A percentile compares a stretch with the other conserved stretches of the same genome.
These are phyloP conservation scores for Pyrenopolyporus hunteri DNA, from an alignment of 495 filamentous ascomycete species.

Conservation along the genomic window DNA sequence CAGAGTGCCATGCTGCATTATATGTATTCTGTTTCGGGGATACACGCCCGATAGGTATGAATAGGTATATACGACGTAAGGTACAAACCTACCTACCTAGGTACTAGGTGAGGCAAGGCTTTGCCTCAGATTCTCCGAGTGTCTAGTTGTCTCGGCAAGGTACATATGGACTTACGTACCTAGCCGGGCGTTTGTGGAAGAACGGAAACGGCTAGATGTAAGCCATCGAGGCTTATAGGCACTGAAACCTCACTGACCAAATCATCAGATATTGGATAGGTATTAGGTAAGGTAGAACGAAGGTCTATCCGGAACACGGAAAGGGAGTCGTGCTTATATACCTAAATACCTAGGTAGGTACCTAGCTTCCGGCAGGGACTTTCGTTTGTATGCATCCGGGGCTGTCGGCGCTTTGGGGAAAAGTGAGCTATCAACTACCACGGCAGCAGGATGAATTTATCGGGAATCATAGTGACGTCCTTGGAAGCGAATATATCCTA, in stretches of 20 bases:
- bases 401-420: background rate
- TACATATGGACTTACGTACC: no score
- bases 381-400: slow-evolving; percentile 7
- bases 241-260: no score
- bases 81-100: background rate
- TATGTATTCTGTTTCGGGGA: slow-evolving; percentile 3
- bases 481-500: background rate
- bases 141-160: no score
- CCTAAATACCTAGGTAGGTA: no score
- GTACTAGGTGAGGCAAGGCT: no score
- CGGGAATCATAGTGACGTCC: slow-evolving; percentile 21
- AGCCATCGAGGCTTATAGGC: no score
- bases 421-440: background rate
- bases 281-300: slow-evolving; percentile 3
- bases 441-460: background rate
- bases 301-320: no score
- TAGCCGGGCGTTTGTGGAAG: no score
- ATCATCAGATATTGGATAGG: no score
- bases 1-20: background rate
- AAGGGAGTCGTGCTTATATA: background rate
- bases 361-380: no score
- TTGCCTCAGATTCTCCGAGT: no score
- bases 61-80: slow-evolving; percentile 23
- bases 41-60: slow-evolving; percentile 10
- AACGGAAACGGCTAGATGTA: no score